These are phyloP conservation scores for Trebouxia sp. DNA, from an alignment of 139 green algal species.

Conservation along the genomic window DNA sequence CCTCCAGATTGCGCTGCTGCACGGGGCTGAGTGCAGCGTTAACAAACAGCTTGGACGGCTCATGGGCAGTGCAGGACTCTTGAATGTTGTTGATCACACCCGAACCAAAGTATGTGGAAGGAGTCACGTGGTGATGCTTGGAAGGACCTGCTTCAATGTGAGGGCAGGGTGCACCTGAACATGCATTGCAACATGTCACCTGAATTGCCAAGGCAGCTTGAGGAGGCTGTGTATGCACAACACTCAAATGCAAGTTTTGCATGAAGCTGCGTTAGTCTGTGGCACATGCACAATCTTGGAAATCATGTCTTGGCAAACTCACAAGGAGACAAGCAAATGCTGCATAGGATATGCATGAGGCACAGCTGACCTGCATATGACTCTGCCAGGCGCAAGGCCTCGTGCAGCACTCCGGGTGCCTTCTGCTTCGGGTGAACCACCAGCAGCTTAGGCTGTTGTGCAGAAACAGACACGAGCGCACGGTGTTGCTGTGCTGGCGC, in stretches of 20 bases:
- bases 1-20: constrained; percentile 70
- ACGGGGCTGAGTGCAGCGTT: constrained; percentile 57
- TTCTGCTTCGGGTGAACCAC: constrained; percentile 33
- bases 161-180: constrained; percentile 29
- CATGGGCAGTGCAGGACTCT: background rate
- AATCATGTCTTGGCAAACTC: too few relatives aligned
- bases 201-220: too few relatives aligned
- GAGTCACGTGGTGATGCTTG: background rate
- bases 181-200: too few relatives aligned
- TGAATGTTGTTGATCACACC: constrained; percentile 36
- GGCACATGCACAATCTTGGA: too few relatives aligned
- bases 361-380: constrained; percentile 37
- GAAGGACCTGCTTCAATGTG: constrained; percentile 28
- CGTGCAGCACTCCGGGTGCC: constrained; percentile 36
- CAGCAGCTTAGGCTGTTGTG: background rate
- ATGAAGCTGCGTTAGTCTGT: too few relatives aligned
- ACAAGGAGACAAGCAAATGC: too few relatives aligned
- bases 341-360: background rate
- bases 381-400: constrained; percentile 61
- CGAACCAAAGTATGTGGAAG: constrained; percentile 44
- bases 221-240: too few relatives aligned
- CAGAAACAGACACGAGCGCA: too few relatives aligned
- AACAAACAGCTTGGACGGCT: constrained; percentile 49
- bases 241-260: too few relatives aligned
- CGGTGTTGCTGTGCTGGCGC: too few relatives aligned